Base-by-base conservation (phyloP, 805 yeast genomes). In the Yarrowia hollandica region DNA sequence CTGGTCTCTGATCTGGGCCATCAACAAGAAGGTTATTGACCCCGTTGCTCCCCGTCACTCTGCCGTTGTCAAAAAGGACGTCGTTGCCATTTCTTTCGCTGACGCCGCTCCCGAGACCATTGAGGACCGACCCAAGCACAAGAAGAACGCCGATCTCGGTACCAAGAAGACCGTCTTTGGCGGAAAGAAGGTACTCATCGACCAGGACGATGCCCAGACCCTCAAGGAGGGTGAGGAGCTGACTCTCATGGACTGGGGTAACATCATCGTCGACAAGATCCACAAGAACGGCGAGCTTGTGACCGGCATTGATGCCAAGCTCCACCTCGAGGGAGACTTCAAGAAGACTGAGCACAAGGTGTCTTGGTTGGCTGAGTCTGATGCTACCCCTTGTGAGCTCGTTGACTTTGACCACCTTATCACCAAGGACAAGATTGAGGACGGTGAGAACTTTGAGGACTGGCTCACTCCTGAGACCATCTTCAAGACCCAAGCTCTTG, bases 171-270 rank as follows among this genome's bases (percentile, higher is more conserved):
- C 58, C 35, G 90, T 90, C 44, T 77, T 86, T 65, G 86, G 77
- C 73, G 74, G 82, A 64, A 77, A 82, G 61, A 76, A 82, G 58
- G 78, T 88, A 44, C 75, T 89, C 66, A 78, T 92, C 68, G 97
- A 91, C 70, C 96, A 88, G 76, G 92, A 79, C 25, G 98, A 92
- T 74, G 88, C 87, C 34, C 77, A 75, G 62, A 85, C 91, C 44
- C 77, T 85, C 62, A 83, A 79, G 65, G 92, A 83, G 39, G 88
- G 86, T 64, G 98, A 92, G 76, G 98, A 92, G 77, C 79, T 91
- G 63, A 92, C 98, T n/a, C 81, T 92, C 68, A 92, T 92, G 98
- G 97, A 92, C 75, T 92, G 98, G 98, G 98, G 97, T 80, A 92
- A 92, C 72, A 87, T 84, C 61, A 86, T 92, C 65, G 77, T 91